Evolutionary conservation across 2,329 filamentous ascomycete genomes (phyloP).

Genomic region (Clonostachys chloroleuca): DNA sequence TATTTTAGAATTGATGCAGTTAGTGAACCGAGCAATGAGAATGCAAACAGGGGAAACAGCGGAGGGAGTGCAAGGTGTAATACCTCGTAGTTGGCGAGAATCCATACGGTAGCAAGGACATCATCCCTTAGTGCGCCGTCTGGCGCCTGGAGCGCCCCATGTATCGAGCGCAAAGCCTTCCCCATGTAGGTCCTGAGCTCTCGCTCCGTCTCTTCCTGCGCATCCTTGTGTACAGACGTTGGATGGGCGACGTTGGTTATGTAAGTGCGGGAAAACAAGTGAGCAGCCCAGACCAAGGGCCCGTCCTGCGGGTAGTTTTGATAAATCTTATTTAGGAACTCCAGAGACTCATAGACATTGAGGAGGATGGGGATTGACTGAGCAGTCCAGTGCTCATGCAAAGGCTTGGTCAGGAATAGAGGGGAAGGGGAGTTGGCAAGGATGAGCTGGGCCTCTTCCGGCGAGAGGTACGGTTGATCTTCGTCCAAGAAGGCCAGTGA

Average conservation of each 20-base stretch:
- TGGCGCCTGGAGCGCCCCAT: constrained; percentile 24
- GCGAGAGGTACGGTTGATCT: background rate
- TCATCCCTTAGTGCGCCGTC: constrained; percentile 22
- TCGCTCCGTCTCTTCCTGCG: constrained; percentile 14
- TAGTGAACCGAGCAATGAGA: too few relatives aligned
- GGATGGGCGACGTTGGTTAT: constrained; percentile 26
- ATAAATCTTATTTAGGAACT: constrained; percentile 24
- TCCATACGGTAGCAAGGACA: constrained; percentile 32
- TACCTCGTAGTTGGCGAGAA: constrained; percentile 33
- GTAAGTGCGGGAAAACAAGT: constrained; percentile 33
- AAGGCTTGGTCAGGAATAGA: constrained; percentile 6
- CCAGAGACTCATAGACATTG: constrained; percentile 25
- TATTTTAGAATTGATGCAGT: too few relatives aligned
- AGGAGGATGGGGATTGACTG: constrained; percentile 32
- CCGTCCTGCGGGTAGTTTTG: constrained; percentile 15
- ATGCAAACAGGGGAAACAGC: too few relatives aligned
- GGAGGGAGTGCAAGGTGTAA: too few relatives aligned
- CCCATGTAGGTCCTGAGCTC: constrained; percentile 28
- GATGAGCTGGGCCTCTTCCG: background rate
- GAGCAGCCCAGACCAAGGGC: constrained; percentile 30
- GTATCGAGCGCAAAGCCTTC: constrained; percentile 28
- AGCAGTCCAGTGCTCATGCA: constrained; percentile 29
- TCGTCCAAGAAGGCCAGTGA: background rate
- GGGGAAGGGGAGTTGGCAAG: background rate
- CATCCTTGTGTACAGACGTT: constrained; percentile 16